A percentile compares a stretch with the other conserved stretches of the same genome.
These are phyloP conservation scores for Saturnispora sanitii DNA, from an alignment of 805 yeast species.

Conservation along the genomic window DNA sequence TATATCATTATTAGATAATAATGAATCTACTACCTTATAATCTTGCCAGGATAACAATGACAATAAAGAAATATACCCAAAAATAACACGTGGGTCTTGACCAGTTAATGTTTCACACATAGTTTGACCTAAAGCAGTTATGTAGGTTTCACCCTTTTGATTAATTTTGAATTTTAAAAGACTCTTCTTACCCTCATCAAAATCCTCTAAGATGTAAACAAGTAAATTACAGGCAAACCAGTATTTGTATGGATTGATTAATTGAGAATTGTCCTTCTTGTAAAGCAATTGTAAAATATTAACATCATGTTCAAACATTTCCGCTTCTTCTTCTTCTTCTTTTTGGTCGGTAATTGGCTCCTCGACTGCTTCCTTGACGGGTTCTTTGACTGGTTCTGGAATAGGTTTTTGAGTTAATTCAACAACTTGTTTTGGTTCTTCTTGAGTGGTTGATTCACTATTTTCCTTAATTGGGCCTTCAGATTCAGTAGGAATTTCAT, in stretches of 20 bases:
- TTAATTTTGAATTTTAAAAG: constrained; percentile 45
- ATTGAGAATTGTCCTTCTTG: constrained; percentile 60
- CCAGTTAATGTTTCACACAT: constrained; percentile 52
- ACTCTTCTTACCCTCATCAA: constrained; percentile 37
- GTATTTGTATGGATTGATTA: constrained; percentile 70
- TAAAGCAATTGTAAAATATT: constrained; percentile 64
- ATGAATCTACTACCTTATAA: constrained; percentile 61
- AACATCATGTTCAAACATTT: constrained; percentile 24
- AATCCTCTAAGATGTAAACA: constrained; percentile 50
- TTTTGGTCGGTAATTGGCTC: too few relatives aligned
- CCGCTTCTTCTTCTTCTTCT: too few relatives aligned
- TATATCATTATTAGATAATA: constrained; percentile 58
- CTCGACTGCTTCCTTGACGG: too few relatives aligned
- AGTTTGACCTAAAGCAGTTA: constrained; percentile 72
- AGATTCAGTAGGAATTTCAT: too few relatives aligned
- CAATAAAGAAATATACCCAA: constrained; percentile 69
- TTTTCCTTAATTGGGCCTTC: too few relatives aligned
- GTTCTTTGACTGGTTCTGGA: constrained; percentile 1
- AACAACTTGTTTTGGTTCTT: background rate
- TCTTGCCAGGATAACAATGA: constrained; percentile 74
- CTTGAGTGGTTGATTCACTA: too few relatives aligned
- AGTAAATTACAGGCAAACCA: constrained; percentile 76
- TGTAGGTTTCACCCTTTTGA: constrained; percentile 40
- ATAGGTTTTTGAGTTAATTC: background rate
- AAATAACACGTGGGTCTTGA: constrained; percentile 62